Percentiles rank a stretch among this genome's conserved stretches.
Evolutionary conservation across 2,329 filamentous ascomycete species (phyloP).

Genomic region (Hypoxylon sp.): DNA sequence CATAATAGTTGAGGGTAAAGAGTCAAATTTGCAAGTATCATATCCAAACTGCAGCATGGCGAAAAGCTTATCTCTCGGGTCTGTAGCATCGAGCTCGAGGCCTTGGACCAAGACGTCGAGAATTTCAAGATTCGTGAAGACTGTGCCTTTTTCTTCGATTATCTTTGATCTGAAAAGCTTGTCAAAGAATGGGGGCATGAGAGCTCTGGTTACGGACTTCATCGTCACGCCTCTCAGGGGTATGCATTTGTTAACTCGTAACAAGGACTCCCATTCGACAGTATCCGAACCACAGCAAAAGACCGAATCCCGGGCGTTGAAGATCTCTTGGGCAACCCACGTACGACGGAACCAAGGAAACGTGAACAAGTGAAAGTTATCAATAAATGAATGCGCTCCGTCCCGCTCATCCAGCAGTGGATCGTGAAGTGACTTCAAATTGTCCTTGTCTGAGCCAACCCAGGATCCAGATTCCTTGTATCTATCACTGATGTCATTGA

Average conservation of each 20-base stretch:
- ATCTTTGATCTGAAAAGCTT: neutral
- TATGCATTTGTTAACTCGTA: constrained; percentile 3
- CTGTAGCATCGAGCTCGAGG: neutral
- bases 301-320: neutral
- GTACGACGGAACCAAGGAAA: constrained; percentile 13
- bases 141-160: neutral
- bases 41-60: neutral
- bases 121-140: neutral
- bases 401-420: neutral
- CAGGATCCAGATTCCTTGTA: neutral
- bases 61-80: constrained; percentile 1
- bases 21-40: neutral
- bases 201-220: neutral
- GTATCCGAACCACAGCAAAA: neutral
- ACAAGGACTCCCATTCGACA: neutral
- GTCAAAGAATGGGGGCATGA: neutral
- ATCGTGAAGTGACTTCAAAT: neutral
- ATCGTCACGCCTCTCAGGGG: neutral
- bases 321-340: constrained; percentile 22
- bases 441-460: neutral
- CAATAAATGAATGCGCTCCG: neutral
- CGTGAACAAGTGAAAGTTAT: neutral
- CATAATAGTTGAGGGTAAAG: neutral
- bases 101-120: neutral
- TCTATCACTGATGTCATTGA: neutral